These are phyloP conservation scores for Rhododendron kiyosumense DNA, from an alignment of 148 eudicot genomes.

Conservation along the genomic window DNA sequence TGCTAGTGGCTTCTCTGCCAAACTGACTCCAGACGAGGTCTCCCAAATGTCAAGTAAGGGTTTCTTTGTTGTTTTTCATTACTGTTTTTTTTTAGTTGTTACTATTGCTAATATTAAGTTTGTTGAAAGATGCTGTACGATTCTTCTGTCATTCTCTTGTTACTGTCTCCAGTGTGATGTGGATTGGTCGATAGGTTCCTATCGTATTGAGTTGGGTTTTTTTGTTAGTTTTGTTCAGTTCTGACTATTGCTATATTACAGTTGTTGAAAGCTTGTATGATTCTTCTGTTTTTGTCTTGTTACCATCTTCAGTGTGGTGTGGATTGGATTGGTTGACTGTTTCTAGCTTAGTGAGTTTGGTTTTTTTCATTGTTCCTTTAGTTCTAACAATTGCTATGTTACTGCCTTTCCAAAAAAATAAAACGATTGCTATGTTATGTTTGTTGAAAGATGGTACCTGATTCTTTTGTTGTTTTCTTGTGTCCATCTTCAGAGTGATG, in stretches of 20 bases:
- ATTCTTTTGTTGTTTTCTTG: not conserved
- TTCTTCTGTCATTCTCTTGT: not conserved
- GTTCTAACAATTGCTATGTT: not conserved
- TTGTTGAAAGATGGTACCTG: not conserved
- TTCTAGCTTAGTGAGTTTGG: too few relatives aligned
- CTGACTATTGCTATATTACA: too few relatives aligned
- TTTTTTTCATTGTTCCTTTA: not conserved
- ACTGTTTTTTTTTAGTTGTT: not conserved
- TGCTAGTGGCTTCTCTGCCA: constrained; percentile 53
- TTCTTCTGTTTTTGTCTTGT: too few relatives aligned
- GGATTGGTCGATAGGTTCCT: not conserved
- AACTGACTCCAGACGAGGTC: constrained; percentile 47
- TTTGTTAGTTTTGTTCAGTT: not conserved
- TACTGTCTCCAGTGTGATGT: not conserved
- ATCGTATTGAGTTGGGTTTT: not conserved
- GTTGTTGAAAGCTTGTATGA: too few relatives aligned
- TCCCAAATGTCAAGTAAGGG: constrained; percentile 38
- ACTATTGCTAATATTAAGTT: not conserved
- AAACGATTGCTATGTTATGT: not conserved
- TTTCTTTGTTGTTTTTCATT: not conserved
- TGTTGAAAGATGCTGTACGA: not conserved
- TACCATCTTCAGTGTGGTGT: too few relatives aligned
- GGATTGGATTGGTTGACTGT: too few relatives aligned
- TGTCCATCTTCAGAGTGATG: not conserved
- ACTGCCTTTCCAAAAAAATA: too few relatives aligned